phyloP scores from a whole-genome alignment of 805 yeast species.

The Saccharomyces mikatae region DNA sequence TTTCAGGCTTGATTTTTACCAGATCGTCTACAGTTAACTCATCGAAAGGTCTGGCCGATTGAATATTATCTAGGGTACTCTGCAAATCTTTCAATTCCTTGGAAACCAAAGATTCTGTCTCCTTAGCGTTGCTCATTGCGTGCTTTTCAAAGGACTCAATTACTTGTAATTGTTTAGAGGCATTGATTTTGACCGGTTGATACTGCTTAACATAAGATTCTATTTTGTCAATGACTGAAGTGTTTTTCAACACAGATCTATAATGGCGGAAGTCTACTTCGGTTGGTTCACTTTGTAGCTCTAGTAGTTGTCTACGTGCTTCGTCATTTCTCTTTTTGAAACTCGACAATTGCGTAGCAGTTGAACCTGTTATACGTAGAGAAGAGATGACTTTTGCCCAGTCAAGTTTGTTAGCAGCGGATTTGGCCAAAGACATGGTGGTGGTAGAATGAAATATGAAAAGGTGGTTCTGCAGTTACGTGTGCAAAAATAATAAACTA shows the following conservation, averaged over 20 bases:
- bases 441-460: not conserved
- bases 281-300: constrained; percentile 64
- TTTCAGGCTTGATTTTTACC: constrained; percentile 92
- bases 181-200: constrained; percentile 80
- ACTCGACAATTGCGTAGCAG: constrained; percentile 78
- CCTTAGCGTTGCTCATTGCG: constrained; percentile 91
- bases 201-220: constrained; percentile 68
- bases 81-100: constrained; percentile 80
- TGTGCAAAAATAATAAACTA: not conserved
- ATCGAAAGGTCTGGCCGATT: constrained; percentile 95
- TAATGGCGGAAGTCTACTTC: constrained; percentile 76
- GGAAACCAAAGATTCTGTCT: constrained; percentile 81
- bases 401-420: constrained; percentile 81
- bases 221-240: constrained; percentile 67
- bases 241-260: constrained; percentile 74
- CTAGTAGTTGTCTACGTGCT: constrained; percentile 75
- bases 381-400: constrained; percentile 88
- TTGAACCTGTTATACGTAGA: constrained; percentile 86
- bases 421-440: constrained; percentile 32
- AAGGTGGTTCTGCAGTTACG: not conserved
- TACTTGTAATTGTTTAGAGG: constrained; percentile 81
- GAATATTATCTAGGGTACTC: constrained; percentile 86
- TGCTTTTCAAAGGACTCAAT: constrained; percentile 89
- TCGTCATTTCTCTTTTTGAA: constrained; percentile 99
- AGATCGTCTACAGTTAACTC: constrained; percentile 94